phyloP scores from a whole-genome alignment of 2,329 filamentous ascomycete genomes.

The Claviceps spartinae region DNA sequence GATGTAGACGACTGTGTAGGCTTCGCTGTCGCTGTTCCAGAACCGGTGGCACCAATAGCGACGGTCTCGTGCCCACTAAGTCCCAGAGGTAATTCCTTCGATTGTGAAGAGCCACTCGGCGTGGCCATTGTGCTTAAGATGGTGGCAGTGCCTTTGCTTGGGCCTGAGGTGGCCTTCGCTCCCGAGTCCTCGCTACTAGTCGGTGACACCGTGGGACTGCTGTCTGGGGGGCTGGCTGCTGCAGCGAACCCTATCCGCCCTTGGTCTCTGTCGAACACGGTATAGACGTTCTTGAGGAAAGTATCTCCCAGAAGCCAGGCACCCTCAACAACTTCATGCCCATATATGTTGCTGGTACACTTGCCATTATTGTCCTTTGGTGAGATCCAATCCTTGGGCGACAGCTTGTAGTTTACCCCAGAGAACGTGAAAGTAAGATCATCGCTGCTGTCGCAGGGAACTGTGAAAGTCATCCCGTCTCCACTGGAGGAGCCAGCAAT shows the following conservation, averaged over 20 bases:
- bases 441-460: slow-evolving; percentile 57
- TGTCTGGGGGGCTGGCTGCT: slow-evolving; percentile 2
- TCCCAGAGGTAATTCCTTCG: slow-evolving; percentile 5
- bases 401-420: slow-evolving; percentile 51
- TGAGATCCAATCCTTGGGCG: slow-evolving; percentile 57
- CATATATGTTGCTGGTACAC: slow-evolving; percentile 63
- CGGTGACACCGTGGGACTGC: background rate
- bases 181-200: background rate
- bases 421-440: slow-evolving; percentile 55
- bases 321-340: slow-evolving; percentile 49
- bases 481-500: slow-evolving; percentile 48
- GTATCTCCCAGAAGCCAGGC: slow-evolving; percentile 74
- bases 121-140: background rate
- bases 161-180: background rate
- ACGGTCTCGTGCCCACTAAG: slow-evolving; percentile 12
- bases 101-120: background rate
- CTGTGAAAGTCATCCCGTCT: slow-evolving; percentile 49
- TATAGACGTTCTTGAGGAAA: slow-evolving; percentile 83
- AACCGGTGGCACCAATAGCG: background rate
- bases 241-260: slow-evolving; percentile 34
- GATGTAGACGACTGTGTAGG: slow-evolving; percentile 6
- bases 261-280: slow-evolving; percentile 67
- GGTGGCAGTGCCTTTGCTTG: slow-evolving; percentile 2
- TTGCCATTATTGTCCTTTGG: slow-evolving; percentile 27
- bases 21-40: background rate